Evolutionary conservation across 257 asterid genomes (phyloP), one percentile per base, ranked within the genome.

Genomic region (Marsdenia floribunda): DNA sequence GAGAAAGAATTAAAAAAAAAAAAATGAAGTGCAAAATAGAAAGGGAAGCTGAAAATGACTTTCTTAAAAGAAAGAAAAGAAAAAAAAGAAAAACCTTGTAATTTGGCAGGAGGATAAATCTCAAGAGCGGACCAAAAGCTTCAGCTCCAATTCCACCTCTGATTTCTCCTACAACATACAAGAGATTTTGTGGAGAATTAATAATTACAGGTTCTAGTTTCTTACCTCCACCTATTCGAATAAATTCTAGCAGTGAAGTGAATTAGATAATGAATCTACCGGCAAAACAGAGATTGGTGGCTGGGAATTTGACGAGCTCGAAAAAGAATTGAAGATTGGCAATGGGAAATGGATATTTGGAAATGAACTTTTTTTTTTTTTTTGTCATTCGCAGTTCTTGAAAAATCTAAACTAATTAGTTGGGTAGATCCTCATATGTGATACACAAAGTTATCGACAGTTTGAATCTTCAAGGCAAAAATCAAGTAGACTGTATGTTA

Each of bases 71-170:
- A 66, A 60, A 70, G 53, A 10, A 50, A 40, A 50, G 57, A 75
- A 16, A 8, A 79, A 52, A 52, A 52, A 53, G 6, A 53, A 53
- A 55, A 55, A 80, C 99, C 97, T 86, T 80, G 87, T 72, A 95
- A 80, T 90, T 92, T 92, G 80, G 93, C 83, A 26, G 91, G 97
- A 74, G 98, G 99, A 49, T 95, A 95, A 78, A 89, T 90, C 85
- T 90, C 98, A 6, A 95, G 93, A 71, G 98, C 96, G 87, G 90
- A n/a, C 93, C 72, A 95, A 84, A 68, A 95, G 80, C 79, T 82
- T 85, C 64, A 95, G 93, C 81, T 93, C 98, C 87, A 94, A 80
- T 81, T 95, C 99, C 79, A 92, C 96, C 81, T 95, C 96, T 44
- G 92, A 82, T 66, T 90, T 82, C 76, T 90, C 98, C 99, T 95